Percentiles rank a stretch among this genome's conserved stretches.
Conservation (phyloP, 371 early-diverging fungal genomes). For the Rhizoclosmatium hyalinum region DNA sequence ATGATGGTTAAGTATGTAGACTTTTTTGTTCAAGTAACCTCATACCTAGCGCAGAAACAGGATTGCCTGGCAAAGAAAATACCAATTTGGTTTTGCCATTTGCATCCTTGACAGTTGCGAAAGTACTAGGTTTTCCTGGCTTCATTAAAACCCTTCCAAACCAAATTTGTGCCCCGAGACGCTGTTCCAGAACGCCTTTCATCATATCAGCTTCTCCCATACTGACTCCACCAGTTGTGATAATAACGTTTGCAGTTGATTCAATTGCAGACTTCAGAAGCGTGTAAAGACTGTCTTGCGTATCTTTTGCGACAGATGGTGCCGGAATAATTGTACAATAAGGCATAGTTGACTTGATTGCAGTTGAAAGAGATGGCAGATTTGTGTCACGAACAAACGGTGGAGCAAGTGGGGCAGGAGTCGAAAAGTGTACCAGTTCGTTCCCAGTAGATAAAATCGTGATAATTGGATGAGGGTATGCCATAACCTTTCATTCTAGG, state of each 20-base stretch:
- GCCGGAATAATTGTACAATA: neutral
- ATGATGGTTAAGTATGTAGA: neutral
- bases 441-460: slow-evolving; percentile 90
- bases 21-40: neutral
- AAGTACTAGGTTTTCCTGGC: slow-evolving; percentile 95
- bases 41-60: slow-evolving; percentile 78
- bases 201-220: slow-evolving; percentile 95
- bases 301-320: slow-evolving; percentile 9
- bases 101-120: slow-evolving; percentile 71
- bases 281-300: slow-evolving; percentile 45
- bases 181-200: slow-evolving; percentile 82
- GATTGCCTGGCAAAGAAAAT: slow-evolving; percentile 93
- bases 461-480: slow-evolving; percentile 73
- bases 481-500: slow-evolving; percentile 53
- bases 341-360: slow-evolving; percentile 56
- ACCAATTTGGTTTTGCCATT: slow-evolving; percentile 57
- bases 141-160: slow-evolving; percentile 94
- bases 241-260: slow-evolving; percentile 73
- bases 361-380: slow-evolving; percentile 76
- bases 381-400: slow-evolving; percentile 88
- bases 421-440: slow-evolving; percentile 75
- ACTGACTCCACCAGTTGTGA: slow-evolving; percentile 92
- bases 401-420: slow-evolving; percentile 51
- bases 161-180: slow-evolving; percentile 74
- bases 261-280: slow-evolving; percentile 60